phyloP scores from a whole-genome alignment of 31 red algal genomes.

The Endocladia muricata region DNA sequence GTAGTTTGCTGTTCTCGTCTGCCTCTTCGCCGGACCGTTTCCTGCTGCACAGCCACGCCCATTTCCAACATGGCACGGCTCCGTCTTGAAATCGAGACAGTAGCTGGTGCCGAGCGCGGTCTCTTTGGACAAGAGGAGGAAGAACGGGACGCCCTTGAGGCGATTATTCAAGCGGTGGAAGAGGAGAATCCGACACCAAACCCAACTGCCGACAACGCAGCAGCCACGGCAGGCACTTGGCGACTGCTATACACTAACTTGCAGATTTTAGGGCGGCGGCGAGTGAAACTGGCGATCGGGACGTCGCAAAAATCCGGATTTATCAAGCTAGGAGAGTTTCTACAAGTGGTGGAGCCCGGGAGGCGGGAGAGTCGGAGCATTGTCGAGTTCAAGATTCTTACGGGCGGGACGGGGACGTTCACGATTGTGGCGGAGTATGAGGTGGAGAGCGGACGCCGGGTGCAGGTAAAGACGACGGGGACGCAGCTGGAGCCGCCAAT shows the following conservation, averaged over 20 bases:
- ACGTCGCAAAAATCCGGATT: conserved; percentile 67
- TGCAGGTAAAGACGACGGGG: conserved; percentile 40
- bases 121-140: conserved; percentile 72
- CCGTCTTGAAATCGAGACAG: conserved; percentile 25
- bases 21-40: no score
- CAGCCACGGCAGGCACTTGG: conserved; percentile 57
- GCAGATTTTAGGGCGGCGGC: conserved; percentile 73
- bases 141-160: conserved; percentile 35
- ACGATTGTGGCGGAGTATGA: conserved; percentile 66
- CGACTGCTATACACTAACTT: conserved; percentile 85
- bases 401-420: conserved; percentile 55
- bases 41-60: no score
- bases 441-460: conserved; percentile 23
- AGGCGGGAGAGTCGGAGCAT: conserved; percentile 47
- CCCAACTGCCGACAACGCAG: conserved; percentile 28
- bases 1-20: no score
- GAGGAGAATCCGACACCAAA: conserved; percentile 21
- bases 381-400: conserved; percentile 72
- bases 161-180: conserved; percentile 30
- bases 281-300: conserved; percentile 63
- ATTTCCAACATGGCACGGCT: neutral
- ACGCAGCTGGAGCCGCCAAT: conserved; percentile 42
- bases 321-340: conserved; percentile 81
- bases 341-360: conserved; percentile 63
- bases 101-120: conserved; percentile 65